These are phyloP conservation scores for Rhipidocladum racemiflorum DNA, from an alignment of 176 grass and related monocot genomes.

Conservation along the genomic window DNA sequence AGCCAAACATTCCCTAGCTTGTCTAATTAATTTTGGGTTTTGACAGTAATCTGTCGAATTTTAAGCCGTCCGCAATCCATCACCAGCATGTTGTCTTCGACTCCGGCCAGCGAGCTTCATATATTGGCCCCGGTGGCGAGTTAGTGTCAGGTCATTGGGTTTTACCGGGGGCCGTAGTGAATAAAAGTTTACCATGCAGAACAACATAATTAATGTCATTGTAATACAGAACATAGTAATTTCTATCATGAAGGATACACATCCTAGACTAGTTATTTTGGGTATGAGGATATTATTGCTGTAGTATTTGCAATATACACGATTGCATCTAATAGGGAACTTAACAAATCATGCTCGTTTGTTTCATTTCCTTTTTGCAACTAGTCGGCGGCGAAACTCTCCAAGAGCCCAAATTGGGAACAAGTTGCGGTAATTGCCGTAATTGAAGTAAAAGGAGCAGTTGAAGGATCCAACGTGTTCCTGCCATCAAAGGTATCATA, in stretches of 20 bases:
- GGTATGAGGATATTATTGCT: neutral
- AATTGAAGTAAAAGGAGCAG: neutral
- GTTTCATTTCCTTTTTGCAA: neutral
- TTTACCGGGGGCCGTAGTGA: too few species aligned
- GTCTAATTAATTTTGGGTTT: too few species aligned
- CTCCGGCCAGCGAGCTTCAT: too few species aligned
- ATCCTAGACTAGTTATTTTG: neutral
- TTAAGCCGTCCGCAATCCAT: too few species aligned
- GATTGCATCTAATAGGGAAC: neutral
- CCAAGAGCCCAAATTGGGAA: slow-evolving; percentile 52
- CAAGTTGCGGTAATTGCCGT: slow-evolving; percentile 34
- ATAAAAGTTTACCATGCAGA: too few species aligned
- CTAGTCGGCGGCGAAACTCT: slow-evolving; percentile 24
- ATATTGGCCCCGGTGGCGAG: too few species aligned
- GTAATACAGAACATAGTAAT: neutral
- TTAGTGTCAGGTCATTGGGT: too few species aligned
- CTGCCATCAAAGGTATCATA: neutral
- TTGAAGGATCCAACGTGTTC: slow-evolving; percentile 32
- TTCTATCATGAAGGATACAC: neutral
- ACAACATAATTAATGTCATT: neutral
- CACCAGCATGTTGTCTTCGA: too few species aligned
- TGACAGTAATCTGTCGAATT: too few species aligned
- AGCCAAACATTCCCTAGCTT: too few species aligned
- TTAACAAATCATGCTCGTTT: neutral
- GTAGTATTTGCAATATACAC: neutral